Evolutionary conservation across 2,329 filamentous ascomycete species (phyloP).

Genomic region (Zymoseptoria tritici): DNA sequence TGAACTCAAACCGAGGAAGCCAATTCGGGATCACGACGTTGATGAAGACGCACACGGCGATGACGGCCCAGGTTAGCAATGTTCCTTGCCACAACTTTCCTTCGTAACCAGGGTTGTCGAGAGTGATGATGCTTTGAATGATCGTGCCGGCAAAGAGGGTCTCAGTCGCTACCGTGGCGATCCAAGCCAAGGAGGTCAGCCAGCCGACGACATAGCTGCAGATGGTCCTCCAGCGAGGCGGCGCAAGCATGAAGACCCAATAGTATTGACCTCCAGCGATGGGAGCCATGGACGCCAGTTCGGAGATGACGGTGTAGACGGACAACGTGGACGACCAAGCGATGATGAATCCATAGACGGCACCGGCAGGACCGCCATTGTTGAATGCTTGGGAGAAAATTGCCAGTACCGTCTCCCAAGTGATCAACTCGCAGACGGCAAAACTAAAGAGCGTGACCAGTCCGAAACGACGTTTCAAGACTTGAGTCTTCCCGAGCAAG

Average conservation of each 20-base stretch:
- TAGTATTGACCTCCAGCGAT: constrained; percentile 42
- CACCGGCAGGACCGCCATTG: constrained; percentile 43
- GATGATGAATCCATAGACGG: constrained; percentile 47
- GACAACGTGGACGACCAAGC: constrained; percentile 45
- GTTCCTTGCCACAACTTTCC: constrained; percentile 35
- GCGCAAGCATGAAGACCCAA: constrained; percentile 42
- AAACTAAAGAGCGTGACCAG: constrained; percentile 39
- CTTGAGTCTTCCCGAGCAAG: constrained; percentile 40
- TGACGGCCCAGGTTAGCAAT: constrained; percentile 35
- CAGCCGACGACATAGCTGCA: constrained; percentile 39
- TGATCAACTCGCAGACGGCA: constrained; percentile 39
- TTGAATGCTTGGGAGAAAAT: constrained; percentile 37
- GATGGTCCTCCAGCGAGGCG: constrained; percentile 34
- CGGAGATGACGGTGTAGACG: constrained; percentile 41
- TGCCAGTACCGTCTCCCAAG: constrained; percentile 41
- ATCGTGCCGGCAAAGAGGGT: constrained; percentile 37
- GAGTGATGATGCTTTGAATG: constrained; percentile 34
- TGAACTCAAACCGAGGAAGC: constrained; percentile 36
- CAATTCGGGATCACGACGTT: constrained; percentile 43
- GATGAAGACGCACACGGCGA: constrained; percentile 35
- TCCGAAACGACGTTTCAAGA: constrained; percentile 38
- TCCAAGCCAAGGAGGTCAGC: constrained; percentile 38
- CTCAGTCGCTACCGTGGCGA: constrained; percentile 37
- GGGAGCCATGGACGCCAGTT: constrained; percentile 42
- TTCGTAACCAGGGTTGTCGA: constrained; percentile 33